Percentiles rank a stretch among this genome's conserved stretches.
phyloP scores from a whole-genome alignment of 2,329 filamentous ascomycete species.

The Aspergillus neoniger region DNA sequence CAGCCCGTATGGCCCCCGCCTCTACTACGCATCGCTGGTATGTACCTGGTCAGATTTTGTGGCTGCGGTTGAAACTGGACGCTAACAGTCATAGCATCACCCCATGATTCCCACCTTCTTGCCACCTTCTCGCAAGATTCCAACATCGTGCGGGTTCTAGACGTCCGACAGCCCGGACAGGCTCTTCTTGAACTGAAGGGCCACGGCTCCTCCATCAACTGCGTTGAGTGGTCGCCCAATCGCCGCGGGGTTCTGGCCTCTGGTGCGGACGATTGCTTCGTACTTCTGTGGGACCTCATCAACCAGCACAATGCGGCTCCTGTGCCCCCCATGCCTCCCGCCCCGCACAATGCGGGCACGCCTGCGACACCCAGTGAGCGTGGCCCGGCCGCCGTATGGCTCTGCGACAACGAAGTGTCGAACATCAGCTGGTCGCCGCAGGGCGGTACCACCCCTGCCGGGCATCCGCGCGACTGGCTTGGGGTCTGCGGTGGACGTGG shows the following conservation, averaged over 20 bases:
- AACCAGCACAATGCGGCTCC: slow-evolving; percentile 60
- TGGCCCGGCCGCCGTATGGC: slow-evolving; percentile 48
- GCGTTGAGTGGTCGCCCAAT: slow-evolving; percentile 91
- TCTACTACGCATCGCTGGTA: slow-evolving; percentile 47
- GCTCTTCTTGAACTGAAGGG: slow-evolving; percentile 90
- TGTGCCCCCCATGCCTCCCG: slow-evolving; percentile 47
- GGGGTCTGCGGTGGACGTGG: slow-evolving; percentile 50
- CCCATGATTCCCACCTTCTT: slow-evolving; percentile 90
- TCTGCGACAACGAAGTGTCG: slow-evolving; percentile 50
- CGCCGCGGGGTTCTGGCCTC: slow-evolving; percentile 86
- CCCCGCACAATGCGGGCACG: slow-evolving; percentile 24
- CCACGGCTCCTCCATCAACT: slow-evolving; percentile 82
- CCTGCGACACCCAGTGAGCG: slow-evolving; percentile 42
- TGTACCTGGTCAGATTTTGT: slow-evolving; percentile 9
- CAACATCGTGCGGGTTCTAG: slow-evolving; percentile 87
- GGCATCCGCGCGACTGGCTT: slow-evolving; percentile 43
- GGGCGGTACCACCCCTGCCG: slow-evolving; percentile 36
- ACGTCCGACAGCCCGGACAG: slow-evolving; percentile 93
- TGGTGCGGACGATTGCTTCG: slow-evolving; percentile 86
- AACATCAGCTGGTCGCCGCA: slow-evolving; percentile 52
- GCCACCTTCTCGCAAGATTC: slow-evolving; percentile 97
- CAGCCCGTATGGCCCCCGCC: slow-evolving; percentile 59
- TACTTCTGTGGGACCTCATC: slow-evolving; percentile 90
- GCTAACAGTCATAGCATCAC: slow-evolving; percentile 63
- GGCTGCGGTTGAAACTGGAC: background rate